phyloP scores from a whole-genome alignment of 805 yeast genomes.

The Maudiozyma saulgeensis region DNA sequence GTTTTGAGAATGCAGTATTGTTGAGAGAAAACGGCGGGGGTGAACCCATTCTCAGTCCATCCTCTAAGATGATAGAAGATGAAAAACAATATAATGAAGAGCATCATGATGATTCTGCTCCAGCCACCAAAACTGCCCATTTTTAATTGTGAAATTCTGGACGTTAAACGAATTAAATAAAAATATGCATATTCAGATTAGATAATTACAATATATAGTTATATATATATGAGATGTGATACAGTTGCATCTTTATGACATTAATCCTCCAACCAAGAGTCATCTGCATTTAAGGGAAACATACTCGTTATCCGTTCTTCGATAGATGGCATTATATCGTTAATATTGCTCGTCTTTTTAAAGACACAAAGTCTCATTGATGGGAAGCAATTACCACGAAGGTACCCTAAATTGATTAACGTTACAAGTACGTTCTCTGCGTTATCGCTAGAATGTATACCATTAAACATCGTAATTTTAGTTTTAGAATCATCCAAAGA shows the following conservation, averaged over 20 bases:
- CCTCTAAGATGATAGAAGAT: neutral
- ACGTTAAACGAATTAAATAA: neutral
- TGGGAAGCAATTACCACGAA: slow-evolving; percentile 30
- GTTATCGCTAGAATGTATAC: slow-evolving; percentile 15
- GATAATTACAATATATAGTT: neutral
- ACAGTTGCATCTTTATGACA: neutral
- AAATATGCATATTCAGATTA: neutral
- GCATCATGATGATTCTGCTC: neutral
- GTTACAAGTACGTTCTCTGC: slow-evolving; percentile 25
- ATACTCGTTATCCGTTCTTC: slow-evolving; percentile 19
- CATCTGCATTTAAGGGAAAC: slow-evolving; percentile 24
- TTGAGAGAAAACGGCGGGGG: neutral
- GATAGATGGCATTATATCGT: slow-evolving; percentile 22
- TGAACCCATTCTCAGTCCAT: neutral
- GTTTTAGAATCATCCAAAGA: neutral
- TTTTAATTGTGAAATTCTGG: too few species aligned
- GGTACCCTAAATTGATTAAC: slow-evolving; percentile 22
- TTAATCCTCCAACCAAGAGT: slow-evolving; percentile 22
- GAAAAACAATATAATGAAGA: neutral
- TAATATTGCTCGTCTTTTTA: slow-evolving; percentile 18
- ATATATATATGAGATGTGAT: neutral
- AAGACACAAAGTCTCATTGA: slow-evolving; percentile 21
- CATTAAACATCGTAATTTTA: slow-evolving; percentile 13
- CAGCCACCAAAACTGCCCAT: too few species aligned
- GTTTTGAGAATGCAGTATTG: neutral